Evolutionary conservation across 2,329 filamentous ascomycete species (phyloP).

Genomic region (Coniochaeta sp.): DNA sequence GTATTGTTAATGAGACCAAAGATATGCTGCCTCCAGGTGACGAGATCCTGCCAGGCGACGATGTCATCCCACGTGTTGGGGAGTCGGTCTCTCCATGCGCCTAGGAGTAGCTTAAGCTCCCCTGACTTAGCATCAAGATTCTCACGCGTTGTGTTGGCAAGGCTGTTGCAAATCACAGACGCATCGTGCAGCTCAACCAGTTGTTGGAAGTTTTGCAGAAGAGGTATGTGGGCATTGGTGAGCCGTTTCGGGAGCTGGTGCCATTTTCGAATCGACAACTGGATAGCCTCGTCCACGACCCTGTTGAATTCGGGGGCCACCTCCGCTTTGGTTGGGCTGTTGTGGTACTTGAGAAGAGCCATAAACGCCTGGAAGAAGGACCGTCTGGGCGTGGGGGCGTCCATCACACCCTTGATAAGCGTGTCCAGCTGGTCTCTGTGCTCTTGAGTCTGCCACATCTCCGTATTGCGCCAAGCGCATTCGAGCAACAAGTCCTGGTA

Average conservation of each 20-base stretch:
- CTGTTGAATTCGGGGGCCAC: conserved; percentile 73
- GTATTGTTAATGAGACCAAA: conserved; percentile 95
- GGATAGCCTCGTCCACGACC: conserved; percentile 92
- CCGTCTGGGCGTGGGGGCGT: conserved; percentile 87
- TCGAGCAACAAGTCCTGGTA: conserved; percentile 94
- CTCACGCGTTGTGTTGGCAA: conserved; percentile 71
- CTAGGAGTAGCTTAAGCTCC: conserved; percentile 87
- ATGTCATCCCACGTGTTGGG: conserved; percentile 99
- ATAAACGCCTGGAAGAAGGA: conserved; percentile 99
- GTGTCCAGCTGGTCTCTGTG: conserved; percentile 85
- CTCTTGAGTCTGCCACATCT: conserved; percentile 84
- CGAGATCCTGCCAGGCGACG: conserved; percentile 96
- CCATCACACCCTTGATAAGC: conserved; percentile 94
- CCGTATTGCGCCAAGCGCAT: conserved; percentile 89
- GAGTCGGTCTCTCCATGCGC: conserved; percentile 89
- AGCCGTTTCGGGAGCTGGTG: conserved; percentile 92
- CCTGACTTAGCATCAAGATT: conserved; percentile 94
- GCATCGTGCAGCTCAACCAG: conserved; percentile 96
- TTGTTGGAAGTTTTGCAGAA: conserved; percentile 96
- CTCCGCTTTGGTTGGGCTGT: conserved; percentile 59
- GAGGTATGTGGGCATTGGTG: conserved; percentile 89
- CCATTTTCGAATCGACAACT: conserved; percentile 96
- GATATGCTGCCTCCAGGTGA: conserved; percentile 99
- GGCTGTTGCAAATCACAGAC: conserved; percentile 88
- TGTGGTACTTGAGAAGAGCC: conserved; percentile 88